Percentiles rank a stretch among this genome's conserved stretches.
phyloP scores from a whole-genome alignment of 768 basidiomycete species.

The Phylloporus rhodoxanthus region DNA sequence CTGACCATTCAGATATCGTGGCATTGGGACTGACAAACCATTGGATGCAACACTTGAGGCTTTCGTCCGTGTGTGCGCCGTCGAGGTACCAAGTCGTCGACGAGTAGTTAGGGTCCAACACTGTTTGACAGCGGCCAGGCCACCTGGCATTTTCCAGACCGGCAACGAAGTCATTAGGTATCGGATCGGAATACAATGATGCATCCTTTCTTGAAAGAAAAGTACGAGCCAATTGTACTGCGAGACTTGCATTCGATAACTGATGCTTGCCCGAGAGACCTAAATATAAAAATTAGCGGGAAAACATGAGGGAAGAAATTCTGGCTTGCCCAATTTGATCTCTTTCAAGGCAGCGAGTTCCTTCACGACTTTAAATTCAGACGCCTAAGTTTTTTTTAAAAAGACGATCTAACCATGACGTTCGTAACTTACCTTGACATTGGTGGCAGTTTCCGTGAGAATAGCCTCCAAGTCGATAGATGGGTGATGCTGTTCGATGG shows the following conservation, averaged over 20 bases:
- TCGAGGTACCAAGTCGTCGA: conserved; percentile 83
- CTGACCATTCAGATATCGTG: conserved; percentile 37
- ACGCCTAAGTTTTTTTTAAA: conserved; percentile 53
- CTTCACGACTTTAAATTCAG: conserved; percentile 62
- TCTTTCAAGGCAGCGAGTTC: conserved; percentile 42
- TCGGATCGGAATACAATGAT: conserved; percentile 10
- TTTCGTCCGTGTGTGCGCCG: conserved; percentile 93
- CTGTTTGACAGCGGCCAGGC: conserved; percentile 93
- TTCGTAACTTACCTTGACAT: conserved; percentile 48
- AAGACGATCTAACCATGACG: background rate
- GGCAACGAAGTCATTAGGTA: conserved; percentile 50
- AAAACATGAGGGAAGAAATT: background rate
- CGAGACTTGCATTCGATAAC: conserved; percentile 79
- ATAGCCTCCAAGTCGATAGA: conserved; percentile 62
- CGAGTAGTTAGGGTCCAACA: conserved; percentile 51
- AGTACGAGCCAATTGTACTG: conserved; percentile 61
- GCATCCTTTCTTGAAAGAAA: conserved; percentile 46
- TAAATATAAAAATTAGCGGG: conserved; percentile 26
- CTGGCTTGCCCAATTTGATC: conserved; percentile 55
- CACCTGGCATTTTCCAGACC: conserved; percentile 72
- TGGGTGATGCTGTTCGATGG: conserved; percentile 74
- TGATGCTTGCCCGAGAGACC: conserved; percentile 88
- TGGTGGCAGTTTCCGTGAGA: conserved; percentile 58
- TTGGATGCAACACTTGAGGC: conserved; percentile 75
- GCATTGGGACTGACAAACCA: conserved; percentile 75